Base-by-base conservation (phyloP, 805 yeast genomes). In the Clavispora phyllophila region DNA sequence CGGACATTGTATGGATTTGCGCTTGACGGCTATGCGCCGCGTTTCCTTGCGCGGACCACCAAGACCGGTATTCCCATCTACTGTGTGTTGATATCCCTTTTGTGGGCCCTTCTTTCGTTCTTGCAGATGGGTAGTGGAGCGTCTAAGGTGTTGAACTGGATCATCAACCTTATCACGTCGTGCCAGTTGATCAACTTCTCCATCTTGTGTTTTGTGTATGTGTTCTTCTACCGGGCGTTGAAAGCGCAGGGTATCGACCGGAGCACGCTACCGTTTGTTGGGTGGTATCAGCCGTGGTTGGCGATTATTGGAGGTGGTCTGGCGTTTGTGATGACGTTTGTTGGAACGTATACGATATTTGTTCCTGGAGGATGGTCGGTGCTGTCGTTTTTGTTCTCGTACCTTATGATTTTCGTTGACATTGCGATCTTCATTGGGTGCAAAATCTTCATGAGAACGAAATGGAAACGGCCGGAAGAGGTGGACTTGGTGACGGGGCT, bases 1-100 rank as follows among this genome's bases (percentile, higher is more conserved):
- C 76, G 96, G 73, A 79, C 85, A 9, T 65, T 83, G 15, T 85
- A 83, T 57, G 84, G 86, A 28, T 66, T 87, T 49, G 76, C 93
- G 1, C 75, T 78, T 40, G 84, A 82, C 52, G 86, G 87, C 7
- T 80, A 79, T 57, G 89, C 91, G 9, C 93, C 93, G 49, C 70
- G 65, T 49, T 84, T 56, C 79, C 85, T 58, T 70, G 85, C 70
- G 5, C 63, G 70, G 33, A 70, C 75, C 50, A 71, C 72, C 39
- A 69, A 67, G 45, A 60, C 62, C 15, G 79, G 79, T 40, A 68
- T 73, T 28, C 79, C 78, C 5, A 60, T 73, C 29, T 70, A 60
- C 54, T 69, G 77, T 46, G 74, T 74, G 9, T 43, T 66, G 26
- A 51, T 70, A 1, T 63, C 75, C 1, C 54, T 72, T 29, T 48